Base-by-base conservation (phyloP, 768 basidiomycete genomes). In the Pisolithus tinctorius region DNA sequence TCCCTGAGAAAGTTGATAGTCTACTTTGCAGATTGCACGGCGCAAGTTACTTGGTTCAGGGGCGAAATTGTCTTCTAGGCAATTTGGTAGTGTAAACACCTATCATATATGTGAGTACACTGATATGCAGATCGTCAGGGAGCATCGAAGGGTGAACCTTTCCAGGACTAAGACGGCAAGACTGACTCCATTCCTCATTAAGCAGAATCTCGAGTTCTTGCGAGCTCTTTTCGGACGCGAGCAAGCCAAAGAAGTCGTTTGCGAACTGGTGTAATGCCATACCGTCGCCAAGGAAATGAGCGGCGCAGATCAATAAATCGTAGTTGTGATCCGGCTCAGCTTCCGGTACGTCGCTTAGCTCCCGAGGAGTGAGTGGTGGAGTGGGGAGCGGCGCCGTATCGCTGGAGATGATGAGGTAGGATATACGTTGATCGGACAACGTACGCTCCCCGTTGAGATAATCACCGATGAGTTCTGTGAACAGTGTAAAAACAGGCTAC, bases 241-340 rank as follows among this genome's bases (percentile, higher is more conserved):
- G 70, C 3, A 92, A 69, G 16, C 69, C 65, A 63, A 91, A 85
- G 61, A 92, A 82, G 57, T 91, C 86, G 63, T 89, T 88, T 25
- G 86, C 87, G 55, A 85, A 86, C 53, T 79, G 75, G 66, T 92
- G 88, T 16, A 92, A 74, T 1, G 88, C 86, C 83, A 91, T 90
- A 20, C 91, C 91, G 62, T 93, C 91, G 17, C 88, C 89, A 44
- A 92, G 65, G 65, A 85, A 92, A 63, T 93, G 91, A 6, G 86
- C 80, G 4, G 86, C 83, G 56, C 83, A 84, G 45, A 93, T 76
- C 55, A 88, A 69, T 49, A 91, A 67, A 60, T 91, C 80, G 59
- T 75, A 82, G 48, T 77, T 65, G 30, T 49, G 64, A 44, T 50
- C 58, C 36, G 23, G 56, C 17, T 37, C 50, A 48, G 56, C 58